phyloP scores from a whole-genome alignment of 2,329 filamentous ascomycete genomes.

The Ambrosiella xylebori region DNA sequence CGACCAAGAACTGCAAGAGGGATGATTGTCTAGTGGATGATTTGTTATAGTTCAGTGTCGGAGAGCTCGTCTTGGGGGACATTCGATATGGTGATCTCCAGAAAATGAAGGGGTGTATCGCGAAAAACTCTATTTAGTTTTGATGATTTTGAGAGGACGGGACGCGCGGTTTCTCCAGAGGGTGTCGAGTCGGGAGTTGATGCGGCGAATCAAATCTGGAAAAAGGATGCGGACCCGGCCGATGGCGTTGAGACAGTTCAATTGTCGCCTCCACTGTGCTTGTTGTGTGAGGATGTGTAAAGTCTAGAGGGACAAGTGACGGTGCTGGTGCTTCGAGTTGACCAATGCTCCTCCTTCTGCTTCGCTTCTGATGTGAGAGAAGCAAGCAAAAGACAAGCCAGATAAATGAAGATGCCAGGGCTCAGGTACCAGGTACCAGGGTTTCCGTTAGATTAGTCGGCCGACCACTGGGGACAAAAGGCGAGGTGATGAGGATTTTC shows the following conservation, averaged over 20 bases:
- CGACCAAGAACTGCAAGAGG: not conserved
- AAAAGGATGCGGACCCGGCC: conserved; percentile 5
- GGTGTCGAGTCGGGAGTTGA: conserved; percentile 6
- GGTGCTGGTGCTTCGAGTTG: conserved; percentile 1
- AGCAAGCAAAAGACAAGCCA: not conserved
- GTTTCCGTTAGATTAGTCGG: not conserved
- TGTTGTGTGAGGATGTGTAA: not conserved
- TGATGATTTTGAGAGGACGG: conserved; percentile 3
- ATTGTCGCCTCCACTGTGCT: conserved; percentile 10
- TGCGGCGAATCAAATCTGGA: conserved; percentile 10
- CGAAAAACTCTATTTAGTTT: not conserved
- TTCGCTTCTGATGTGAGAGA: not conserved
- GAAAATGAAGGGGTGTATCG: not conserved
- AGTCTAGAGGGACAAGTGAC: not conserved
- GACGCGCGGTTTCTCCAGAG: not conserved
- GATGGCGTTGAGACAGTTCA: conserved; percentile 6
- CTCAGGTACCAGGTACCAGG: conserved; percentile 3
- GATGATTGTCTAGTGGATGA: not conserved
- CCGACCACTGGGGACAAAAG: not conserved
- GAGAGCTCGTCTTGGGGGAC: too few species aligned
- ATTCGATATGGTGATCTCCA: too few species aligned
- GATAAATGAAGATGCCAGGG: not conserved
- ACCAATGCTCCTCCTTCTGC: not conserved
- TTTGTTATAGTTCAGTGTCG: not conserved
- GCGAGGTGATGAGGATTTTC: not conserved